These are phyloP conservation scores for Fraxinus sp. DNA, from an alignment of 305 asterid genomes.

Conservation along the genomic window DNA sequence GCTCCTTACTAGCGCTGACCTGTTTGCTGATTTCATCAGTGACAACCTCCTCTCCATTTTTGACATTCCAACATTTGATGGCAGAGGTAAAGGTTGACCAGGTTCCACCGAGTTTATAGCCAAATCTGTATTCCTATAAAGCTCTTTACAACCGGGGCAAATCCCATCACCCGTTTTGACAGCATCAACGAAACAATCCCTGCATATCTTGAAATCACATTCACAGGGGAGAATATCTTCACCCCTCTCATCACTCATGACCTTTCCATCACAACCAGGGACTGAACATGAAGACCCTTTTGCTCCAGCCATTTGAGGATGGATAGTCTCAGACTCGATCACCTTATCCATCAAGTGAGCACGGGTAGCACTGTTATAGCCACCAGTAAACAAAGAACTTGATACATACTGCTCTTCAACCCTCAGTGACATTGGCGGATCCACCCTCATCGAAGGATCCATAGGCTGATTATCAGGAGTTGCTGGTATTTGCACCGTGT, in stretches of 20 bases:
- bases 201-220: constrained; percentile 93
- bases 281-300: constrained; percentile 86
- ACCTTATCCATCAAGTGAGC: constrained; percentile 98
- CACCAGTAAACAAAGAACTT: constrained; percentile 84
- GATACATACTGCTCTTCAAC: constrained; percentile 96
- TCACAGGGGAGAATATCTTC: constrained; percentile 90
- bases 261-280: constrained; percentile 88
- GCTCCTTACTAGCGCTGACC: constrained; percentile 69
- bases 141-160: constrained; percentile 94
- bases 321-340: constrained; percentile 76
- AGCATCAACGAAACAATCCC: constrained; percentile 81
- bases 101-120: constrained; percentile 42
- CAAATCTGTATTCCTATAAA: constrained; percentile 68
- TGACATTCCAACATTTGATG: constrained; percentile 63
- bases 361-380: constrained; percentile 79
- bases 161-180: constrained; percentile 75
- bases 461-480: constrained; percentile 96
- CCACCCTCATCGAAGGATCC: constrained; percentile 44
- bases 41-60: constrained; percentile 90
- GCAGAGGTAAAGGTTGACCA: constrained; percentile 57
- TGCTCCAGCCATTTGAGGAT: constrained; percentile 96
- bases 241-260: constrained; percentile 90
- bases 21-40: constrained; percentile 70
- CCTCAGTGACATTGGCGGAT: constrained; percentile 68
- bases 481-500: constrained; percentile 84